These are phyloP conservation scores for Stipa capillata DNA, from an alignment of 176 grass and related monocot species.

Conservation along the genomic window DNA sequence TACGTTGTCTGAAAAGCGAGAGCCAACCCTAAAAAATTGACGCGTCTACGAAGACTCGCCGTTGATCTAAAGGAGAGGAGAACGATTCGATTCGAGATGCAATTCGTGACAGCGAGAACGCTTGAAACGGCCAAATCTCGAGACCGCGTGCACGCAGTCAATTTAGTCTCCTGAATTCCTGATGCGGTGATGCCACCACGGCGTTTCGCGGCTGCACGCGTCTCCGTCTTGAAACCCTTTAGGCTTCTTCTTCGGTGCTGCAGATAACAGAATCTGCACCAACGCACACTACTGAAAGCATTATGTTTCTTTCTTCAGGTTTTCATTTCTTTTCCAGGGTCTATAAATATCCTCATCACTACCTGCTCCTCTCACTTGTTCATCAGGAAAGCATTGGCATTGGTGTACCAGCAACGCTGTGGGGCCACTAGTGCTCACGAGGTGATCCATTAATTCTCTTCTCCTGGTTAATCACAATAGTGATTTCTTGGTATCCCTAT, in stretches of 20 bases:
- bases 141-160: conserved; percentile 4
- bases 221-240: background rate
- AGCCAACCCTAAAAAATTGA: background rate
- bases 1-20: background rate
- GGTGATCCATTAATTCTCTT: background rate
- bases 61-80: background rate
- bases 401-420: background rate
- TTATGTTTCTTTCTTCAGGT: background rate
- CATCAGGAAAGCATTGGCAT: background rate
- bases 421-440: background rate
- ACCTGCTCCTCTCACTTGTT: background rate
- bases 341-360: background rate
- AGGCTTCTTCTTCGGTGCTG: background rate
- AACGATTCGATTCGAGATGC: background rate
- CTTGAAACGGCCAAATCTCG: background rate
- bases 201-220: conserved; percentile 11
- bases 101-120: background rate
- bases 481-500: background rate
- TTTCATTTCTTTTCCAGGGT: background rate
- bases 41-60: background rate
- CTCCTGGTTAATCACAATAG: background rate
- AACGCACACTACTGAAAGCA: background rate
- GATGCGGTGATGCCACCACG: too few relatives aligned
- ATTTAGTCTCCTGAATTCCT: too few relatives aligned
- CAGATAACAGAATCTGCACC: background rate